These are phyloP conservation scores for Pythium periplocum DNA, from an alignment of 352 stramenopile genomes.

Conservation along the genomic window DNA sequence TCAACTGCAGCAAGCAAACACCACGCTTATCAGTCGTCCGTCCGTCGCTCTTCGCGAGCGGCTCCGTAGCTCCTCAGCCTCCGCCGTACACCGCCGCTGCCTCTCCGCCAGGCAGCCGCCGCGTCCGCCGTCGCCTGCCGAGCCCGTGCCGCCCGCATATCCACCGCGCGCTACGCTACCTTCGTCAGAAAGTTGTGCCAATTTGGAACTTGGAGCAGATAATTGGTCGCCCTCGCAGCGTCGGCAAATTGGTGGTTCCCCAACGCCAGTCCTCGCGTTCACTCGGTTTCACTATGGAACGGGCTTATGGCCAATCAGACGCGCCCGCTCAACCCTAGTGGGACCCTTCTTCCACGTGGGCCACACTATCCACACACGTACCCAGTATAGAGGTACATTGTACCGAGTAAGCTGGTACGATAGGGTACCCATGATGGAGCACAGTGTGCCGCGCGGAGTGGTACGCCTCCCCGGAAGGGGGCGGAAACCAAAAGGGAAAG, in stretches of 20 bases:
- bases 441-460: slow-evolving; percentile 15
- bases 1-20: slow-evolving; percentile 32
- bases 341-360: too few relatives aligned
- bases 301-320: slow-evolving; percentile 38
- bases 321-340: slow-evolving; percentile 8
- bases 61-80: slow-evolving; percentile 1
- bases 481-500: neutral
- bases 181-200: slow-evolving; percentile 87
- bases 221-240: slow-evolving; percentile 26
- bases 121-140: neutral
- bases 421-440: slow-evolving; percentile 1
- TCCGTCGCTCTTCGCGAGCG: neutral
- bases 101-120: neutral
- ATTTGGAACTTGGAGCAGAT: slow-evolving; percentile 82
- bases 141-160: slow-evolving; percentile 7
- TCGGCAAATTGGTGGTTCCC: slow-evolving; percentile 76
- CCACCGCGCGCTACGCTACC: slow-evolving; percentile 30
- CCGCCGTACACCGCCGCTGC: neutral
- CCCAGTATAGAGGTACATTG: too few relatives aligned
- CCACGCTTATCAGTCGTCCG: slow-evolving; percentile 9
- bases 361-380: too few relatives aligned
- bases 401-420: slow-evolving; percentile 5
- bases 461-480: slow-evolving; percentile 4
- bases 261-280: slow-evolving; percentile 61
- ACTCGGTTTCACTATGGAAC: slow-evolving; percentile 56